Base-by-base conservation (phyloP, 1,139 yeast species). In the Neolecta irregularis region DNA sequence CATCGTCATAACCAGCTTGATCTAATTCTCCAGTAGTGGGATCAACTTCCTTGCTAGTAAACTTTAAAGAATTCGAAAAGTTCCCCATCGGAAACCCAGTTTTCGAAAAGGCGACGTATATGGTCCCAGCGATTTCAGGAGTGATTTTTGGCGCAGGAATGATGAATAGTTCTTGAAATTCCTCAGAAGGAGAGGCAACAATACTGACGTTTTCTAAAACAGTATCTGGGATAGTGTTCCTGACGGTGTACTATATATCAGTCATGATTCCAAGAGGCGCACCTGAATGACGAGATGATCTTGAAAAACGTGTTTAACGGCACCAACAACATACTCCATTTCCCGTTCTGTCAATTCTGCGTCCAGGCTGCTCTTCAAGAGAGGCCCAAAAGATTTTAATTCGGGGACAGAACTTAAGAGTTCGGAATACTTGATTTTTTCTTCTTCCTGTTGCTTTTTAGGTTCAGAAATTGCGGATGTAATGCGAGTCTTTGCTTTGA, bases 1-100 rank as follows among this genome's bases (percentile, higher is more conserved):
- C 94, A 55, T 88, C 98, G 41, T 79, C 76, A 68, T 76, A 81
- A 2, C 94, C 95, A 49, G 78, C 92, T 39, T 80, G 93, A 38
- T 64, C 68, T 39, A 80, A 74, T 45, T 64, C 72, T 24, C 76
- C 75, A 17, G 83, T 76, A 6, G 70, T 67, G 35, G 83, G 76
- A 47, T 81, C 77, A 44, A 79, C 64, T 54, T 85, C 96, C 56
- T 76, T 77, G 39, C 81, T 70, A 17, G 75, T 71, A 60, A 77
- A 88, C 29, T 74, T 68, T 43, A 88, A 64, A 11, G 72, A 69
- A 54, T 78, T 79, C 36, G 72, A 67, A 49, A 88, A 70, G 1
- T 71, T 64, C 30, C 72, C 70, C 41, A 67, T 59, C 28, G 60
- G 57, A 22, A 62, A 55, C n/a, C 44, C 47, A 23, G 80, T 72